These are phyloP conservation scores for Sistotremastrum suecicum DNA, from an alignment of 768 basidiomycete species.

Conservation along the genomic window DNA sequence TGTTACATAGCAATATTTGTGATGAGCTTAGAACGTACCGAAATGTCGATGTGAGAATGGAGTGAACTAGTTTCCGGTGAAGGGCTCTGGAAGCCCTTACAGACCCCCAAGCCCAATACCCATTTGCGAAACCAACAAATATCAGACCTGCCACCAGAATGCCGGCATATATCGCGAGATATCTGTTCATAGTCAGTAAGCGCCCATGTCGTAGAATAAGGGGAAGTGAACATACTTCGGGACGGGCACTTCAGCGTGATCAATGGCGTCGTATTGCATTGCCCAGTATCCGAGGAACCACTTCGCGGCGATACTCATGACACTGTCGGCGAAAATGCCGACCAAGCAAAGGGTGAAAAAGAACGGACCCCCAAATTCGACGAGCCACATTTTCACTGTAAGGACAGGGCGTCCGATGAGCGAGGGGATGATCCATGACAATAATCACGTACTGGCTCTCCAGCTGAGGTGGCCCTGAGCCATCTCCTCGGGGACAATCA, in stretches of 20 bases:
- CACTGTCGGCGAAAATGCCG: conserved; percentile 9
- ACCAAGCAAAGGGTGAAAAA: conserved; percentile 18
- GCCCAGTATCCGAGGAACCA: conserved; percentile 36
- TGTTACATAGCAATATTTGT: not conserved
- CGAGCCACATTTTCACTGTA: conserved; percentile 15
- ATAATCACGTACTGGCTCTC: conserved; percentile 19
- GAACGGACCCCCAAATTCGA: conserved; percentile 13
- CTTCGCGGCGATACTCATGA: conserved; percentile 15
- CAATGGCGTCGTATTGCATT: conserved; percentile 22
- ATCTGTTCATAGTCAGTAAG: conserved; percentile 22
- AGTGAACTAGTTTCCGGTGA: conserved; percentile 35
- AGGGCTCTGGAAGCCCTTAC: conserved; percentile 41
- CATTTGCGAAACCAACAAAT: conserved; percentile 20
- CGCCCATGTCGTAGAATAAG: not conserved
- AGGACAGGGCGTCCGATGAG: not conserved
- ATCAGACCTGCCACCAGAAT: conserved; percentile 20
- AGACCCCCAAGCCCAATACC: conserved; percentile 31
- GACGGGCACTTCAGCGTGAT: conserved; percentile 20
- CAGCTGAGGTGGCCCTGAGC: conserved; percentile 22
- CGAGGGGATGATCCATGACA: not conserved
- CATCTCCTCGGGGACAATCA: conserved; percentile 24
- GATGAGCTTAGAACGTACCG: conserved; percentile 8
- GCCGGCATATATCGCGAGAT: conserved; percentile 29
- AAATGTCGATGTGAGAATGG: conserved; percentile 45
- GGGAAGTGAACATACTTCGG: conserved; percentile 9